A percentile compares a stretch with the other conserved stretches of the same genome.
Evolutionary conservation across 805 yeast species (phyloP).

Genomic region (Lachancea kluyveri): DNA sequence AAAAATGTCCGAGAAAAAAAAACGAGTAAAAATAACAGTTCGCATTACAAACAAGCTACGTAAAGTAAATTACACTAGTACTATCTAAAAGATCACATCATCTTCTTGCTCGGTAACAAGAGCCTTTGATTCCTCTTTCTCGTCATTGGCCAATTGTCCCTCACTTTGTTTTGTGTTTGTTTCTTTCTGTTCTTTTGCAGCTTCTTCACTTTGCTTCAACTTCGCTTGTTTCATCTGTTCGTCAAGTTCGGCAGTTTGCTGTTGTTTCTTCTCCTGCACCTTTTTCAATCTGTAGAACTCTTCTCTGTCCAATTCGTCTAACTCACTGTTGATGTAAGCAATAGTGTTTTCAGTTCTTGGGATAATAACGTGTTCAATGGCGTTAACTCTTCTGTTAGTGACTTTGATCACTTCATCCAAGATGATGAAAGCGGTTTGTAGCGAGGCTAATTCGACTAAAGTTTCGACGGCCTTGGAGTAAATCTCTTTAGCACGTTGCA

Average conservation of each 20-base stretch:
- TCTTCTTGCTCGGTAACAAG: conserved; percentile 38
- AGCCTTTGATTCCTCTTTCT: conserved; percentile 13
- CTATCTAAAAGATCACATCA: conserved; percentile 37
- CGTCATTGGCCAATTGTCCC: too few species aligned
- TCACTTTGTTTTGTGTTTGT: conserved; percentile 21
- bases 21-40: too few species aligned
- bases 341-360: conserved; percentile 98
- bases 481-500: conserved; percentile 86
- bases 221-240: conserved; percentile 36
- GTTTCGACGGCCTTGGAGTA: conserved; percentile 97
- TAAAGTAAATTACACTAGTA: conserved; percentile 4
- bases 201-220: conserved; percentile 17
- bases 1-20: too few species aligned
- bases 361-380: conserved; percentile 95
- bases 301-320: conserved; percentile 97
- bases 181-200: conserved; percentile 21
- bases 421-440: conserved; percentile 94
- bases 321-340: conserved; percentile 83
- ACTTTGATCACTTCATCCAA: conserved; percentile 97
- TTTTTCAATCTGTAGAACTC: conserved; percentile 95
- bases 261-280: conserved; percentile 91
- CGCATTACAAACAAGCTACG: neutral
- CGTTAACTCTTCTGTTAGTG: conserved; percentile 96
- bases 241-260: conserved; percentile 62
- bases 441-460: conserved; percentile 87